Percentiles rank a stretch among this genome's conserved stretches.
These are phyloP conservation scores for Colletotrichum sp. DNA, from an alignment of 2,329 filamentous ascomycete genomes.

Conservation along the genomic window DNA sequence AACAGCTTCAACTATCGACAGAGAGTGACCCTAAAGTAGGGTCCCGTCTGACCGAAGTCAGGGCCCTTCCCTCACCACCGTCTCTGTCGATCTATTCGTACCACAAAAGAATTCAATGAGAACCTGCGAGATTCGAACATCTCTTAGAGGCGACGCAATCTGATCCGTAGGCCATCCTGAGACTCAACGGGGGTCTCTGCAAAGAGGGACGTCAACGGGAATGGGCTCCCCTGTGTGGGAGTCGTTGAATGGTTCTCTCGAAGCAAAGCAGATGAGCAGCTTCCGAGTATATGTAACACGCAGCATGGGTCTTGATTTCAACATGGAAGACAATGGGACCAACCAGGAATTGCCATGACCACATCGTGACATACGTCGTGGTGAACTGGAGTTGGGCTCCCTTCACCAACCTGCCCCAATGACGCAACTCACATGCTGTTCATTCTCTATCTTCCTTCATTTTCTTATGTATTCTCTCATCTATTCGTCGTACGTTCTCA, in stretches of 20 bases:
- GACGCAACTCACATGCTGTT: background rate
- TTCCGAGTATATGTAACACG: fast-evolving
- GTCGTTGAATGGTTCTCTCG: background rate
- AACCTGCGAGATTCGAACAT: fast-evolving
- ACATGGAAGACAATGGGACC: fast-evolving
- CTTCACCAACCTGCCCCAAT: background rate
- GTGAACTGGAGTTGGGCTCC: background rate
- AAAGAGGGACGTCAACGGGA: background rate
- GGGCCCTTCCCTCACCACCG: background rate
- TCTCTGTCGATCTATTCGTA: background rate
- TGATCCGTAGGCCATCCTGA: background rate
- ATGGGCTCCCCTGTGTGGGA: fast-evolving
- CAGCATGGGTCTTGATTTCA: fast-evolving
- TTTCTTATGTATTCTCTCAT: background rate
- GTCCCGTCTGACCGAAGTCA: background rate
- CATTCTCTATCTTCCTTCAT: background rate
- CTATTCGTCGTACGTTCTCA: background rate
- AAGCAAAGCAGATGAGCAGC: background rate
- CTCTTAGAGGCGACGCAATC: fast-evolving
- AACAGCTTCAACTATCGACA: background rate
- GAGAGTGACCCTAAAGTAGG: background rate
- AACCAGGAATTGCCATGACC: background rate
- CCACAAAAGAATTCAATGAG: fast-evolving
- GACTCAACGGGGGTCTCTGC: background rate
- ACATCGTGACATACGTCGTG: background rate